Conservation (phyloP, 2,329 filamentous ascomycete genomes). For the Metarhizium sp. region DNA sequence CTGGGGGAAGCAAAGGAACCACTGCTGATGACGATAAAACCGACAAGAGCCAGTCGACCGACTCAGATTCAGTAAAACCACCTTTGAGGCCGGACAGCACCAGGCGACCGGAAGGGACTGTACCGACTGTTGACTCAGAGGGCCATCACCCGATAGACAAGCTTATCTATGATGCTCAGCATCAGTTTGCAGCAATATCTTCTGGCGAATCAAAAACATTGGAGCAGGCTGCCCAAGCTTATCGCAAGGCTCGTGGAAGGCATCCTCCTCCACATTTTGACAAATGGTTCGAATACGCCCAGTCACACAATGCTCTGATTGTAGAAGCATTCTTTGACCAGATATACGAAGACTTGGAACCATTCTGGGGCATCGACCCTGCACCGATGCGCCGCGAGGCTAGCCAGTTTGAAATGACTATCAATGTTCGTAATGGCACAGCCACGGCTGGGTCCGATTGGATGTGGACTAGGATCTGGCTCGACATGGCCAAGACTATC, state of each 20-base stretch:
- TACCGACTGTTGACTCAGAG: neutral
- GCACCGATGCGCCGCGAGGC: conserved; percentile 41
- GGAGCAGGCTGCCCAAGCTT: conserved; percentile 44
- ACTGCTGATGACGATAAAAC: neutral
- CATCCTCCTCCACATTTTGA: conserved; percentile 56
- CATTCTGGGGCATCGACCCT: conserved; percentile 45
- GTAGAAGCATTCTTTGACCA: conserved; percentile 57
- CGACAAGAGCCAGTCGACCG: neutral
- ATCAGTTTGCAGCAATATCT: conserved; percentile 28
- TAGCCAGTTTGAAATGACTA: conserved; percentile 49
- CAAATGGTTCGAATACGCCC: conserved; percentile 49
- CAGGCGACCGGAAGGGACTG: neutral
- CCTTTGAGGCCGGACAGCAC: neutral
- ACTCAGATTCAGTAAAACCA: neutral
- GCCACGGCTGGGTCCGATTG: conserved; percentile 43
- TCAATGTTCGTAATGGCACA: conserved; percentile 43
- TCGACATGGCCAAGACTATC: conserved; percentile 42
- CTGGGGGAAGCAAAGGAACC: neutral
- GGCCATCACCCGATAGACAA: conserved; percentile 40
- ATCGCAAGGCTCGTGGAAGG: conserved; percentile 47
- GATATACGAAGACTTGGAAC: conserved; percentile 51
- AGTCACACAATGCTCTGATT: conserved; percentile 40
- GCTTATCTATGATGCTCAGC: conserved; percentile 37
- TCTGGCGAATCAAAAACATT: conserved; percentile 39
- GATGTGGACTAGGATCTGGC: conserved; percentile 51